Conservation (phyloP, 2,329 filamentous ascomycete genomes). For the Xylaria sp. region DNA sequence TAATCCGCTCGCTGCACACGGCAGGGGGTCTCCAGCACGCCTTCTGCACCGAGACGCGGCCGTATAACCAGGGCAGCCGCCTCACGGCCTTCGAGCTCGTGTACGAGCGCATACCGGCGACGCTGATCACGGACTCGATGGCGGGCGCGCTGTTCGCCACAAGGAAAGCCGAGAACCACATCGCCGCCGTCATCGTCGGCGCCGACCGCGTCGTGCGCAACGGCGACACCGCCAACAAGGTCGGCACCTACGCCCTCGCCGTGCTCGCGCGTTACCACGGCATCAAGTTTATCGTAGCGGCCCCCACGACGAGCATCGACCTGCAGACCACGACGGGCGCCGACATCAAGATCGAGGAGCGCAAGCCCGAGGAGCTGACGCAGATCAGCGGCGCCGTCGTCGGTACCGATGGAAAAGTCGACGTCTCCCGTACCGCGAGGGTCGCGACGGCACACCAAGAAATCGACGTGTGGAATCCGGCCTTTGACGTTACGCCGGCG, state of each 20-base stretch:
- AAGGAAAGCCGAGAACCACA: conserved; percentile 70
- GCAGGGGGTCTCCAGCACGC: conserved; percentile 77
- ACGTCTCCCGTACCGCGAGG: conserved; percentile 71
- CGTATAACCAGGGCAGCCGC: conserved; percentile 96
- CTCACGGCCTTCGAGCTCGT: conserved; percentile 97
- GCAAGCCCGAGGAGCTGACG: conserved; percentile 83
- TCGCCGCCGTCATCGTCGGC: conserved; percentile 90
- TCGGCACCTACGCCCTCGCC: conserved; percentile 92
- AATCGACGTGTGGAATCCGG: conserved; percentile 94
- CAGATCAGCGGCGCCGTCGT: conserved; percentile 83
- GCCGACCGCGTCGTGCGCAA: conserved; percentile 96
- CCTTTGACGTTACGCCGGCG: conserved; percentile 93
- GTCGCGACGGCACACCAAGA: conserved; percentile 82
- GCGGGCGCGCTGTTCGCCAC: conserved; percentile 82
- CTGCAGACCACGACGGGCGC: conserved; percentile 79
- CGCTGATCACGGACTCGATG: conserved; percentile 96
- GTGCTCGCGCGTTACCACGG: conserved; percentile 90
- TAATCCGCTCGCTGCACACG: conserved; percentile 84
- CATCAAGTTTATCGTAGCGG: conserved; percentile 93
- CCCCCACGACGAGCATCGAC: conserved; percentile 94
- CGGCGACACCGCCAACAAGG: conserved; percentile 98
- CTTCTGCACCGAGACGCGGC: conserved; percentile 96
- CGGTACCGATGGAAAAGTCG: conserved; percentile 69
- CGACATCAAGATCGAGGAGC: conserved; percentile 91
- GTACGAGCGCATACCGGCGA: conserved; percentile 90